Evolutionary conservation across 257 asterid genomes (phyloP).

Genomic region (Capsicum rhomboideum): DNA sequence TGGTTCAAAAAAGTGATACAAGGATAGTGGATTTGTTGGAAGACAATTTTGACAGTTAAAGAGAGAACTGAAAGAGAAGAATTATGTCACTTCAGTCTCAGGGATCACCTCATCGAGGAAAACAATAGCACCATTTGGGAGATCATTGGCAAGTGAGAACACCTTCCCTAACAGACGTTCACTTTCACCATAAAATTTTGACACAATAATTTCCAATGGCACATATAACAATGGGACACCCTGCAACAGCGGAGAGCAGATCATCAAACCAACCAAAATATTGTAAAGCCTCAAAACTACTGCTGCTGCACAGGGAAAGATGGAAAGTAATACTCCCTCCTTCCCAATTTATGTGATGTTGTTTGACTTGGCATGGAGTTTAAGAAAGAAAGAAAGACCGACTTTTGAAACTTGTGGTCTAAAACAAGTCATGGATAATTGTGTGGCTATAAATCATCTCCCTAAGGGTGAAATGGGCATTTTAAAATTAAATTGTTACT

Average conservation of each 20-base stretch:
- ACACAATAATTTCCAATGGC: slow-evolving; percentile 89
- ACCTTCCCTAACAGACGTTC: slow-evolving; percentile 89
- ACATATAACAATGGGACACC: slow-evolving; percentile 81
- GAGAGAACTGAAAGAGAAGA: not conserved
- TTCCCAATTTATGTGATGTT: too few relatives aligned
- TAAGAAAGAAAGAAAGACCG: too few relatives aligned
- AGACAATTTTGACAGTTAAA: not conserved
- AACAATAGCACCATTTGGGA: slow-evolving; percentile 72
- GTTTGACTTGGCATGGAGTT: too few relatives aligned
- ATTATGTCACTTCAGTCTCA: not conserved
- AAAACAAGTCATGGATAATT: too few relatives aligned
- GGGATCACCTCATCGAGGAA: slow-evolving; percentile 86
- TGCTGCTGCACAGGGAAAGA: not conserved
- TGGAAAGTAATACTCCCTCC: not conserved
- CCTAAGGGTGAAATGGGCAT: too few relatives aligned
- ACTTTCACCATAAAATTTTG: slow-evolving; percentile 93
- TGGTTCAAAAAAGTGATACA: not conserved
- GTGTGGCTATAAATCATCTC: too few relatives aligned
- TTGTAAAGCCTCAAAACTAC: not conserved
- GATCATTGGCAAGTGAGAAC: slow-evolving; percentile 83
- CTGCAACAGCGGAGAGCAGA: slow-evolving; percentile 31
- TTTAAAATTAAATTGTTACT: too few relatives aligned
- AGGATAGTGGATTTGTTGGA: not conserved
- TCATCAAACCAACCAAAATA: not conserved
- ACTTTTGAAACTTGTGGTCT: too few relatives aligned